These are phyloP conservation scores for Erodium maritimum DNA, from an alignment of 345 rosid species.

Conservation along the genomic window DNA sequence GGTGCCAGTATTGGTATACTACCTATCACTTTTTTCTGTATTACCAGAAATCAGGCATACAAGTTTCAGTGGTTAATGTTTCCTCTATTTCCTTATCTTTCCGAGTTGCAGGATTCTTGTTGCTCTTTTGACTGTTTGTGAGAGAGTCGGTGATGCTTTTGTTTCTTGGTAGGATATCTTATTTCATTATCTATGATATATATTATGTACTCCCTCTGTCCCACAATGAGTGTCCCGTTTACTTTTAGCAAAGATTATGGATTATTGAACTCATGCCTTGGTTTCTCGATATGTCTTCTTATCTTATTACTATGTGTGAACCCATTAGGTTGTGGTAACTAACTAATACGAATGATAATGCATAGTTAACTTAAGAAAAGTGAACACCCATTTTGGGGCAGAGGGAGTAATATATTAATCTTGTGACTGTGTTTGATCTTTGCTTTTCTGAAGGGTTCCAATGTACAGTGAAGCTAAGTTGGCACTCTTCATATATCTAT, in stretches of 20 bases:
- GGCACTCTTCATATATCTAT: constrained; percentile 61
- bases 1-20: constrained; percentile 83
- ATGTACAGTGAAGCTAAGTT: constrained; percentile 74
- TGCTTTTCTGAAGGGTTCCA: constrained; percentile 52
- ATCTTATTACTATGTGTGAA: too few species aligned
- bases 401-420: neutral
- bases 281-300: too few species aligned
- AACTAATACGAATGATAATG: too few species aligned
- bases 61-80: neutral
- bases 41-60: neutral
- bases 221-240: too few species aligned
- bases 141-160: constrained; percentile 59
- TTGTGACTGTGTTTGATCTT: constrained; percentile 3
- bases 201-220: too few species aligned
- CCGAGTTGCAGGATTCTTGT: constrained; percentile 56
- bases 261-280: too few species aligned
- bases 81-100: neutral
- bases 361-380: too few species aligned
- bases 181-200: neutral
- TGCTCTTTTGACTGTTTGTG: constrained; percentile 51
- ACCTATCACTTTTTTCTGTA: neutral
- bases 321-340: too few species aligned
- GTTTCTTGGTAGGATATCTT: constrained; percentile 44
- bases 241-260: too few species aligned
- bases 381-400: too few species aligned